Conservation (phyloP, 345 rosid species). For the Gynandropsis gynandra region DNA sequence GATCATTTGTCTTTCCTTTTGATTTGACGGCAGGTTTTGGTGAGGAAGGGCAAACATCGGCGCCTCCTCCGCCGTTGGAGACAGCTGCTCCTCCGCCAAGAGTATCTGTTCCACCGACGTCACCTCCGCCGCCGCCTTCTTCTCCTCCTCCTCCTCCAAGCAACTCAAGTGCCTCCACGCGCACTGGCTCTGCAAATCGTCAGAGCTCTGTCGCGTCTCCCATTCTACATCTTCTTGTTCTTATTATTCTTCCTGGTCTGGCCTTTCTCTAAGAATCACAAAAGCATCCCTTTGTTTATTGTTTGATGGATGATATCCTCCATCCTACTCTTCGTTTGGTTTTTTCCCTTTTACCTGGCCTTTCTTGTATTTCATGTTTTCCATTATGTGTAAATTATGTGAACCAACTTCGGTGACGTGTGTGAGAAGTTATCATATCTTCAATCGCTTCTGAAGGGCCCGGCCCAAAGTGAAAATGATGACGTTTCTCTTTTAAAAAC, state of each 20-base stretch:
- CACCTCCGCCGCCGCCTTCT: constrained; percentile 10
- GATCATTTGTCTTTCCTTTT: background rate
- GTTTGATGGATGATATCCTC: too few relatives aligned
- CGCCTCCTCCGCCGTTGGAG: constrained; percentile 21
- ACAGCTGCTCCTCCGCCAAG: constrained; percentile 18
- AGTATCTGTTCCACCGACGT: constrained; percentile 9
- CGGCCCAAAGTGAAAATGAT: too few relatives aligned
- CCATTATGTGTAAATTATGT: too few relatives aligned
- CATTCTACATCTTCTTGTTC: background rate
- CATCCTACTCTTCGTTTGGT: background rate
- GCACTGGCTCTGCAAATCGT: constrained; percentile 10
- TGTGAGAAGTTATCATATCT: too few relatives aligned
- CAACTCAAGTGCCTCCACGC: constrained; percentile 8
- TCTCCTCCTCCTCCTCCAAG: background rate
- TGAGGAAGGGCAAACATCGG: constrained; percentile 17
- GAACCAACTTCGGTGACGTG: too few relatives aligned
- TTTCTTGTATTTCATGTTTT: too few relatives aligned
- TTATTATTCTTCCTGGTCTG: background rate
- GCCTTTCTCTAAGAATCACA: background rate
- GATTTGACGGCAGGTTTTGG: constrained; percentile 20
- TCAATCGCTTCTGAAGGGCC: too few relatives aligned
- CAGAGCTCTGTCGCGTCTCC: constrained; percentile 1
- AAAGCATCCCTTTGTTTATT: too few relatives aligned
- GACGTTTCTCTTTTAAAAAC: too few relatives aligned
- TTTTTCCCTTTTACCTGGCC: too few relatives aligned